Evolutionary conservation across 1,139 yeast genomes (phyloP).

Genomic region (Meyerozyma smithsonii): DNA sequence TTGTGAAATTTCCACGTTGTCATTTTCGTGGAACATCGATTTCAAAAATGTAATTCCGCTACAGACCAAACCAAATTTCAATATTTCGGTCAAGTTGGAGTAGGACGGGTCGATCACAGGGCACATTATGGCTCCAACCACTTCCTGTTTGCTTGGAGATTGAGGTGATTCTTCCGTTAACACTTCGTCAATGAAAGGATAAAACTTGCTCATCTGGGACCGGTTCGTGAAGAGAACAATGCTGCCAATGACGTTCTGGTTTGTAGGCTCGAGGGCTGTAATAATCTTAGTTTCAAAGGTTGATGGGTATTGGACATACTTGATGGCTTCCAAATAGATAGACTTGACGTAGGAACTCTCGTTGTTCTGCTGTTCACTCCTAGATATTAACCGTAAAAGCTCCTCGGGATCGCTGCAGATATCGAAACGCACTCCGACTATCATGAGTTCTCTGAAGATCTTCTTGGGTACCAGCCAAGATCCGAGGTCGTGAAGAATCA

Average conservation of each 20-base stretch:
- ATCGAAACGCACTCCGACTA: constrained; percentile 57
- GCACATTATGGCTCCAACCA: constrained; percentile 54
- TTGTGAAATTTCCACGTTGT: constrained; percentile 20
- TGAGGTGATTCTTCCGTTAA: constrained; percentile 4
- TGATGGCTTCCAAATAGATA: constrained; percentile 19
- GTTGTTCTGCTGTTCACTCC: constrained; percentile 13
- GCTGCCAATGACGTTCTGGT: constrained; percentile 52
- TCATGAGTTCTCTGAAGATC: constrained; percentile 52
- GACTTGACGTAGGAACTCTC: constrained; percentile 13
- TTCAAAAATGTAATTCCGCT: constrained; percentile 55
- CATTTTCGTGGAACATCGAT: constrained; percentile 25
- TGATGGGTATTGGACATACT: constrained; percentile 13
- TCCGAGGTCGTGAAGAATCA: constrained; percentile 33
- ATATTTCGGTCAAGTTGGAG: constrained; percentile 50
- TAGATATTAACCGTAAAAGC: constrained; percentile 30
- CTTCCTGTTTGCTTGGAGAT: constrained; percentile 7
- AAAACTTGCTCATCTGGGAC: constrained; percentile 43
- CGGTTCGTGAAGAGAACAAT: constrained; percentile 49
- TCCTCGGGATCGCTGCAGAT: constrained; percentile 42
- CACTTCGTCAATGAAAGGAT: constrained; percentile 44
- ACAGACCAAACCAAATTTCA: constrained; percentile 54
- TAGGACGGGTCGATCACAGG: constrained; percentile 54
- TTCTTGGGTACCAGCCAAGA: constrained; percentile 54
- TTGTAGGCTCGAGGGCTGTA: constrained; percentile 53
- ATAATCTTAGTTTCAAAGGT: constrained; percentile 42